phyloP scores from a whole-genome alignment of 768 basidiomycete species.

The Lepiota brunneoincarnata region DNA sequence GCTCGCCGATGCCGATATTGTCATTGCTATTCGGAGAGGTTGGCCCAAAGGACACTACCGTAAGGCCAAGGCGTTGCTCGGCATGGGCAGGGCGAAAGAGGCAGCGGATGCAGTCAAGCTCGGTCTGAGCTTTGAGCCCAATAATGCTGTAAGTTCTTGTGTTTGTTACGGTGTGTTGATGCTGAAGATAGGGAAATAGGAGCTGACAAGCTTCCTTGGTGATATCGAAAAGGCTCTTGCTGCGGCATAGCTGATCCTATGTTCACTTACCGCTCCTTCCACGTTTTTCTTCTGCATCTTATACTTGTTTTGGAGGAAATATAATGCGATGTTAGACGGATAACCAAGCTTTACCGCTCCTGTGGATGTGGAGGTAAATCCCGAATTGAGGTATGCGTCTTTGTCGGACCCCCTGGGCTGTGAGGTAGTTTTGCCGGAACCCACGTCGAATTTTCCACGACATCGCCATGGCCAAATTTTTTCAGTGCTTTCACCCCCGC shows the following conservation, averaged over 20 bases:
- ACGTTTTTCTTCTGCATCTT: background rate
- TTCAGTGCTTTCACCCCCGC: too few relatives aligned
- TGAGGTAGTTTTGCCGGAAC: too few relatives aligned
- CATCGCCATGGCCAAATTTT: too few relatives aligned
- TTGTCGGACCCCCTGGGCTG: too few relatives aligned
- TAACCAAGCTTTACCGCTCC: too few relatives aligned
- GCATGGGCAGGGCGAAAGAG: slow-evolving; percentile 63
- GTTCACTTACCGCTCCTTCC: background rate
- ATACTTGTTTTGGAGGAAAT: background rate
- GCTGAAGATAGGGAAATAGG: slow-evolving; percentile 17
- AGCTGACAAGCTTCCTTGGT: slow-evolving; percentile 29
- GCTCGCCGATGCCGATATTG: slow-evolving; percentile 87
- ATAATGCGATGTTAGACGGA: too few relatives aligned
- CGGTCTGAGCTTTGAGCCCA: slow-evolving; percentile 81
- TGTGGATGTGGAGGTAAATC: too few relatives aligned
- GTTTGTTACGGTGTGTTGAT: background rate
- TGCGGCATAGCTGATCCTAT: background rate
- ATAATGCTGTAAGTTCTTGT: slow-evolving; percentile 35
- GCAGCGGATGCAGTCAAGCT: slow-evolving; percentile 80
- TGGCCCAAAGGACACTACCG: slow-evolving; percentile 98
- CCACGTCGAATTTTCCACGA: too few relatives aligned
- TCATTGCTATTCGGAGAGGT: slow-evolving; percentile 76
- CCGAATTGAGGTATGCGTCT: too few relatives aligned
- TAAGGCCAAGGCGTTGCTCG: slow-evolving; percentile 85
- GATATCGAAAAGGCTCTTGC: slow-evolving; percentile 26